Evolutionary conservation across 2,329 filamentous ascomycete genomes (phyloP), one percentile per base, ranked within the genome.

Genomic region (Periconia sp.): DNA sequence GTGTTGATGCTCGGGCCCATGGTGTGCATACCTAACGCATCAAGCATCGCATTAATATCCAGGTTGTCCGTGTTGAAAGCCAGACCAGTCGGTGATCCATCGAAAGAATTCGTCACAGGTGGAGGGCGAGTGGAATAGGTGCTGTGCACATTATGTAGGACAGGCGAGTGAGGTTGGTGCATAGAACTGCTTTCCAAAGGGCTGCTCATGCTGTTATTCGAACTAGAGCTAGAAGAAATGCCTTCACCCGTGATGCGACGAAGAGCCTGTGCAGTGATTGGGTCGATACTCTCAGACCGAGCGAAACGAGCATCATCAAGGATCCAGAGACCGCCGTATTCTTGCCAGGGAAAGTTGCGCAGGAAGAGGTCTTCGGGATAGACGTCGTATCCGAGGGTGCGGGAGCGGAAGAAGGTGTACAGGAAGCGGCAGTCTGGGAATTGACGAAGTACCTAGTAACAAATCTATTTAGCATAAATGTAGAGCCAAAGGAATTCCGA

Each of bases 311-410:
- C 63, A 36, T 70, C 66, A 10, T 69, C 64, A 22, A 64, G 54
- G 15, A 63, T 59, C 65, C 67, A 70, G 10, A 71, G 56, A 22
- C 65, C 62, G 9, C 66, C 66, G 45, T 68, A 71, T 38, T 66
- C 57, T 17, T 64, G 61, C 68, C 68, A 71, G 0, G 68, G 68
- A 36, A 71, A 70, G 38, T 54, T 66, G n/a, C 48, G 54, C 6
- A 69, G 53, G 32, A 70, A 71, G 32, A 64, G 49, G 32, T 70
- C 65, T 51, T 70, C 68, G 5, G 68, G 68, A 24, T 70, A 69
- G 15, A 70, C 65, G 25, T 70, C 66, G 46, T 65, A 70, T 16
- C 66, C 66, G 31, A 69, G 58, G 0, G 65, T 68, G 6, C 57
- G 57, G 28, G 61, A 61, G 46, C 66, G 65, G 42, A 69, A 70